A percentile compares a stretch with the other conserved stretches of the same genome.
Evolutionary conservation across 2,329 filamentous ascomycete genomes (phyloP).

Genomic region (Colletotrichum gigasporum): DNA sequence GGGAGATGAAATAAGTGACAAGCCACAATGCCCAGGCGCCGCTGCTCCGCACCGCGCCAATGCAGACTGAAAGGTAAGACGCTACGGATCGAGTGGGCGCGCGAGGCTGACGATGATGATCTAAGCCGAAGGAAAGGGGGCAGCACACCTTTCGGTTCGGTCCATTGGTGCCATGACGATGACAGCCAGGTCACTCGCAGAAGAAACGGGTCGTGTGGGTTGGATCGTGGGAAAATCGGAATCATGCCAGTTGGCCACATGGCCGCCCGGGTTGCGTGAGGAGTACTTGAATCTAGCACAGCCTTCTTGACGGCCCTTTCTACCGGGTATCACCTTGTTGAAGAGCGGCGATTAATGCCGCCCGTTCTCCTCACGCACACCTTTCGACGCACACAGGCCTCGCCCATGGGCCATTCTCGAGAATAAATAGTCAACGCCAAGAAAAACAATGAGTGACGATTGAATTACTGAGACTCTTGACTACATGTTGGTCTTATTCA

Average conservation of each 20-base stretch:
- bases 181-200: background rate
- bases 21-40: conserved; percentile 2
- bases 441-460: conserved; percentile 12
- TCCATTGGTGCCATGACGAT: background rate
- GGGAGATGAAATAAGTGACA: background rate
- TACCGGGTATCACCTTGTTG: conserved; percentile 18
- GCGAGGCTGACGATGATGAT: background rate
- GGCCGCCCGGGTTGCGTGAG: background rate
- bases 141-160: too few species aligned
- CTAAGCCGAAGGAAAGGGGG: background rate
- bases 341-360: conserved; percentile 4
- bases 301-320: conserved; percentile 9
- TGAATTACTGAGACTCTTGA: background rate
- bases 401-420: background rate
- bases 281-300: conserved; percentile 11
- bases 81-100: background rate
- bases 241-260: conserved; percentile 20
- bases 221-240: too few species aligned
- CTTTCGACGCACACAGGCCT: background rate
- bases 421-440: conserved; percentile 16
- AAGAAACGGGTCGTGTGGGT: background rate
- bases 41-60: background rate
- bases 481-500: background rate
- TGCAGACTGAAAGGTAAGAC: background rate
- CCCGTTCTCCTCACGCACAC: background rate